phyloP scores from a whole-genome alignment of 2,329 filamentous ascomycete genomes.

The Fusarium sarcochroum region DNA sequence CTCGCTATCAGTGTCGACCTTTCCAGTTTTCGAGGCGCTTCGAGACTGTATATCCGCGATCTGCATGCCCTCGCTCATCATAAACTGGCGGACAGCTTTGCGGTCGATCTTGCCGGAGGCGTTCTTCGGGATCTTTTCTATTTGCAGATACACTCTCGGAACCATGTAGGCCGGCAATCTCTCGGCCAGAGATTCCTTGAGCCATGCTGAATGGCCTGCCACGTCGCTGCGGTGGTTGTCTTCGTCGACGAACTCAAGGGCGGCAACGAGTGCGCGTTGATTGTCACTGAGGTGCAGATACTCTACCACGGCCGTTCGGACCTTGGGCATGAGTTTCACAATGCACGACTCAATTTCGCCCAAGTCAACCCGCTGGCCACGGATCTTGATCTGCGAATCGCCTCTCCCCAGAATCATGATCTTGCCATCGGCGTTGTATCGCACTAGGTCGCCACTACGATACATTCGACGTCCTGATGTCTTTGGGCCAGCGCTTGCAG shows the following conservation, averaged over 20 bases:
- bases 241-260: background rate
- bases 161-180: slow-evolving; percentile 2
- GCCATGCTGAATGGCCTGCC: background rate
- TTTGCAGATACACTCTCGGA: background rate
- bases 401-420: background rate
- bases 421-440: background rate
- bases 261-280: background rate
- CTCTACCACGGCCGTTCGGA: background rate
- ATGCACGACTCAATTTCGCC: slow-evolving; percentile 1
- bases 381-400: slow-evolving; percentile 2
- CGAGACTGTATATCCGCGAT: background rate
- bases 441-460: slow-evolving; percentile 1
- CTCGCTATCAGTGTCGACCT: background rate
- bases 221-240: background rate
- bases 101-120: background rate
- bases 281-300: slow-evolving; percentile 1
- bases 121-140: background rate
- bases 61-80: background rate
- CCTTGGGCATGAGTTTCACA: slow-evolving; percentile 1
- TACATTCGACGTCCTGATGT: background rate
- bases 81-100: slow-evolving; percentile 1
- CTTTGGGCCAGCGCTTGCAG: background rate
- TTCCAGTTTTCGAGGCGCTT: background rate
- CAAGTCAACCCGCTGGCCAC: background rate
- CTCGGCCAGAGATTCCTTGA: slow-evolving; percentile 1